phyloP scores from a whole-genome alignment of 768 basidiomycete genomes.

The Trametes cinnabarina region DNA sequence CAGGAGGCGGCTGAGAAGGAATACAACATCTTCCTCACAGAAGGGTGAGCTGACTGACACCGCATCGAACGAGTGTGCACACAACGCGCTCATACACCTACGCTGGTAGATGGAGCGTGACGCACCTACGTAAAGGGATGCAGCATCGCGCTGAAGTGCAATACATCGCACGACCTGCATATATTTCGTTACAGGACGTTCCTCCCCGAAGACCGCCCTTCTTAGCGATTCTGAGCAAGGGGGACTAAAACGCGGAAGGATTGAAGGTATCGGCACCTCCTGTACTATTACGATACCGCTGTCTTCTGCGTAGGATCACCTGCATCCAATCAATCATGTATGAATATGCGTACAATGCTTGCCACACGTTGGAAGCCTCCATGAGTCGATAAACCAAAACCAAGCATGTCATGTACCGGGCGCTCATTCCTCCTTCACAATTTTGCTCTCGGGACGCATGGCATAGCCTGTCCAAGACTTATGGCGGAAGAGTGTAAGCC shows the following conservation, averaged over 20 bases:
- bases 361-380: too few relatives aligned
- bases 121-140: constrained; percentile 39
- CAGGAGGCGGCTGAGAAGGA: constrained; percentile 52
- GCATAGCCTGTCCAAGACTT: constrained; percentile 98
- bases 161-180: constrained; percentile 68
- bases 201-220: constrained; percentile 64
- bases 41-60: constrained; percentile 48
- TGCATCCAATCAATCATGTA: too few relatives aligned
- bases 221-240: constrained; percentile 53
- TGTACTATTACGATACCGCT: too few relatives aligned
- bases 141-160: constrained; percentile 64
- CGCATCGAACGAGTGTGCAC: background rate
- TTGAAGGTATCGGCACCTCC: too few relatives aligned
- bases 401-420: background rate
- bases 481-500: background rate
- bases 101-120: constrained; percentile 16
- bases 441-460: constrained; percentile 66
- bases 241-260: background rate
- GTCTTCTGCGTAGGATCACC: too few relatives aligned
- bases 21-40: constrained; percentile 62
- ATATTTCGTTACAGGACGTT: constrained; percentile 45
- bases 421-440: constrained; percentile 45
- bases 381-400: too few relatives aligned
- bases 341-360: too few relatives aligned
- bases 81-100: background rate